Percentiles rank a stretch among this genome's conserved stretches.
phyloP scores from a whole-genome alignment of 176 grass and related monocot species.

The Carex pumila region DNA sequence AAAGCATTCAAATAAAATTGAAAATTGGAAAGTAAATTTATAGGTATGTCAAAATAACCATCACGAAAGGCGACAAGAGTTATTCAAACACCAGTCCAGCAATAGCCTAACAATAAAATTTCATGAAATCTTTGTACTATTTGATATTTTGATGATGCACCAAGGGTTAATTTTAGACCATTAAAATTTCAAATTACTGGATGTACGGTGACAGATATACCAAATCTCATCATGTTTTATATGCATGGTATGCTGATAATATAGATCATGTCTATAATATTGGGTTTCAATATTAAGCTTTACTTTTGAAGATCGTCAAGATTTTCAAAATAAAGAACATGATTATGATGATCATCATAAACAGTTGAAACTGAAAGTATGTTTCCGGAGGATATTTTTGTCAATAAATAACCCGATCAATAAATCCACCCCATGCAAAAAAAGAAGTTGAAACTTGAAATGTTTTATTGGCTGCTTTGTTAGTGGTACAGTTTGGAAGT shows the following conservation, averaged over 20 bases:
- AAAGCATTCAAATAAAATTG: too few relatives aligned
- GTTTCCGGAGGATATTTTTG: background rate
- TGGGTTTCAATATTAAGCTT: background rate
- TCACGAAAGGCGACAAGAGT: too few relatives aligned
- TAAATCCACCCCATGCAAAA: conserved; percentile 17
- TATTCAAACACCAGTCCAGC: too few relatives aligned
- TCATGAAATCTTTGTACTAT: too few relatives aligned
- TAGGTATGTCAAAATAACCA: too few relatives aligned
- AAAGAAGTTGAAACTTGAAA: background rate
- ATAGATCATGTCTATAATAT: background rate
- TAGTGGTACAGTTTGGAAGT: background rate
- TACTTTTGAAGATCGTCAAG: background rate
- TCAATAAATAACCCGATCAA: background rate
- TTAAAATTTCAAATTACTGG: background rate
- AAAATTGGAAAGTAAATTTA: background rate
- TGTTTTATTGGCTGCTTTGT: background rate
- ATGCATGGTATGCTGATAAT: background rate
- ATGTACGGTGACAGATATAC: background rate
- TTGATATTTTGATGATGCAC: too few relatives aligned
- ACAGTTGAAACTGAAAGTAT: conserved; percentile 25
- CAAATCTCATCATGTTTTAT: background rate
- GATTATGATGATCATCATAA: background rate
- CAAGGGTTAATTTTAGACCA: too few relatives aligned
- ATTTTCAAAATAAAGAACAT: background rate
- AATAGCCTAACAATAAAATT: background rate